phyloP scores from a whole-genome alignment of 345 rosid species.

The Sisymbrium altissimum region DNA sequence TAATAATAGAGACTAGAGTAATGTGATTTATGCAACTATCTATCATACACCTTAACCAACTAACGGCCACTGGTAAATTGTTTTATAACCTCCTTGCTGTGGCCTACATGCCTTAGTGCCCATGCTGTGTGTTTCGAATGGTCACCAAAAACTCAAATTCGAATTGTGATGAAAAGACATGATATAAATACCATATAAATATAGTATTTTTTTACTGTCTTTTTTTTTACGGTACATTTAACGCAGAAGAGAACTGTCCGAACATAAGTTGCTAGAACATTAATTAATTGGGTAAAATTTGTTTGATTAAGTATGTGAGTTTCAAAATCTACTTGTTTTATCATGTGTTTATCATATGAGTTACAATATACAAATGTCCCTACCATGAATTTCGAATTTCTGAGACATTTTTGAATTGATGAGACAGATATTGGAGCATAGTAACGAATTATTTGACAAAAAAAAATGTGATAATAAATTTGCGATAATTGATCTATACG shows the following conservation, averaged over 20 bases:
- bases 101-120: not conserved
- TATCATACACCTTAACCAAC: constrained; percentile 19
- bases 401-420: no score
- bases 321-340: not conserved
- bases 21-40: not conserved
- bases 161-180: no score
- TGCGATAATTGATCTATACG: no score
- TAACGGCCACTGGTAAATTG: constrained; percentile 19
- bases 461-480: not conserved
- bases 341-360: not conserved
- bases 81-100: not conserved
- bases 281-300: no score
- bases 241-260: no score
- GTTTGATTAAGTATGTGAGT: not conserved
- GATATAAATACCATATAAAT: no score
- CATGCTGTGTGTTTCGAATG: not conserved
- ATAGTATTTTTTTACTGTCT: no score
- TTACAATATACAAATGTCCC: not conserved
- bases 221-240: no score
- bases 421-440: not conserved
- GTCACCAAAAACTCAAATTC: not conserved
- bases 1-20: not conserved
- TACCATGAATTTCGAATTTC: no score
- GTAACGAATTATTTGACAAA: not conserved
- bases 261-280: no score